Conservation (phyloP, 306 rosid genomes). For the Acmispon strigosus region DNA sequence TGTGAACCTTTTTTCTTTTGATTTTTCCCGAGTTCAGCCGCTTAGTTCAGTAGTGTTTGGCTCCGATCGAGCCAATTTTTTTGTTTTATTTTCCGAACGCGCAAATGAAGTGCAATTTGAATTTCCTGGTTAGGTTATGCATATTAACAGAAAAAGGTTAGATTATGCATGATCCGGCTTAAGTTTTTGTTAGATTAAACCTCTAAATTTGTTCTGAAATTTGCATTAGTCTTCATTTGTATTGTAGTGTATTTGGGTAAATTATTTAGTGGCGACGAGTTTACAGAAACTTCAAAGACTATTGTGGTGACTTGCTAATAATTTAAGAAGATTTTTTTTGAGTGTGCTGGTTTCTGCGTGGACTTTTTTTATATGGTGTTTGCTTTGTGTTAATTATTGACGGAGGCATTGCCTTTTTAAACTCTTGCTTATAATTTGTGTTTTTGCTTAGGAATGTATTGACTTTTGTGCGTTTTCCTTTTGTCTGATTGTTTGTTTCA, state of each 20-base stretch:
- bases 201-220: neutral
- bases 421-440: neutral
- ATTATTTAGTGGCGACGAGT: neutral
- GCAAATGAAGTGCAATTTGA: no score
- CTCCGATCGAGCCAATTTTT: slow-evolving; percentile 16
- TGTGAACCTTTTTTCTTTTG: neutral
- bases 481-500: slow-evolving; percentile 22
- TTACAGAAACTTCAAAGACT: neutral
- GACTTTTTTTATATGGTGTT: neutral
- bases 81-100: no score
- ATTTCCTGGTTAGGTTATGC: no score
- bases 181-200: neutral
- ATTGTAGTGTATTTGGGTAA: neutral
- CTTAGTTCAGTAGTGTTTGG: slow-evolving; percentile 18
- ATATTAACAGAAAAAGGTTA: no score
- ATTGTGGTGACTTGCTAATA: neutral
- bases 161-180: neutral
- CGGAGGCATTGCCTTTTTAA: neutral
- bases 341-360: neutral
- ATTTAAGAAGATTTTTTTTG: neutral
- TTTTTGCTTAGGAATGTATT: slow-evolving; percentile 14
- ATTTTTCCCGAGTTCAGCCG: no score
- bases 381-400: neutral
- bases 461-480: slow-evolving; percentile 1
- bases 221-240: neutral